A percentile compares a stretch with the other conserved stretches of the same genome.
These are phyloP conservation scores for Choiromyces venosus DNA, from an alignment of 495 filamentous ascomycete species.

Conservation along the genomic window DNA sequence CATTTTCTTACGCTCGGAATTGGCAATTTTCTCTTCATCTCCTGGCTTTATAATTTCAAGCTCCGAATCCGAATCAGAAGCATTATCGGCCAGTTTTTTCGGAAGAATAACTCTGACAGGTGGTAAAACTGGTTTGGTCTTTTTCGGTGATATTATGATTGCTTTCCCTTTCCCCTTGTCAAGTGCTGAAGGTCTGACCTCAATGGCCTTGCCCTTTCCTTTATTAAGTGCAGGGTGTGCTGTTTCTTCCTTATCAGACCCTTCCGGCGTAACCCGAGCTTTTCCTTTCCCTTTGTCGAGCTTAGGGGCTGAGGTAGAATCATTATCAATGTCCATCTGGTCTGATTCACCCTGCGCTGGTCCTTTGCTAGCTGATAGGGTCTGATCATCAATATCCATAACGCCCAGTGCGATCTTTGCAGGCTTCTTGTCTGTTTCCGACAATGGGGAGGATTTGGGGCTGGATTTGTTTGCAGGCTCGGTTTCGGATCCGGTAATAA, in stretches of 20 bases:
- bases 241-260: neutral
- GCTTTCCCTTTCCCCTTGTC: conserved; percentile 43
- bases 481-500: neutral
- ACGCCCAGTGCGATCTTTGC: conserved; percentile 46
- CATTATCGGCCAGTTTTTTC: conserved; percentile 9
- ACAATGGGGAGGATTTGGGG: conserved; percentile 44
- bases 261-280: conserved; percentile 26
- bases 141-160: conserved; percentile 33
- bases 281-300: conserved; percentile 57
- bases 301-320: conserved; percentile 33
- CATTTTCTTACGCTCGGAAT: conserved; percentile 45
- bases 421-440: conserved; percentile 43
- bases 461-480: conserved; percentile 39
- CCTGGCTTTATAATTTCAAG: conserved; percentile 53
- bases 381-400: conserved; percentile 39
- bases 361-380: conserved; percentile 12
- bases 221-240: conserved; percentile 47
- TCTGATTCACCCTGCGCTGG: conserved; percentile 6
- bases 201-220: conserved; percentile 51
- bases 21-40: conserved; percentile 40
- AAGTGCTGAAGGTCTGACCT: conserved; percentile 9
- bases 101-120: conserved; percentile 33
- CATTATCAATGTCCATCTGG: conserved; percentile 26
- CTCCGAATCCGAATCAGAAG: conserved; percentile 61
- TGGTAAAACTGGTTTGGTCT: conserved; percentile 18